Conservation (phyloP, 2,329 filamentous ascomycete genomes). For the Talaromyces sp. region DNA sequence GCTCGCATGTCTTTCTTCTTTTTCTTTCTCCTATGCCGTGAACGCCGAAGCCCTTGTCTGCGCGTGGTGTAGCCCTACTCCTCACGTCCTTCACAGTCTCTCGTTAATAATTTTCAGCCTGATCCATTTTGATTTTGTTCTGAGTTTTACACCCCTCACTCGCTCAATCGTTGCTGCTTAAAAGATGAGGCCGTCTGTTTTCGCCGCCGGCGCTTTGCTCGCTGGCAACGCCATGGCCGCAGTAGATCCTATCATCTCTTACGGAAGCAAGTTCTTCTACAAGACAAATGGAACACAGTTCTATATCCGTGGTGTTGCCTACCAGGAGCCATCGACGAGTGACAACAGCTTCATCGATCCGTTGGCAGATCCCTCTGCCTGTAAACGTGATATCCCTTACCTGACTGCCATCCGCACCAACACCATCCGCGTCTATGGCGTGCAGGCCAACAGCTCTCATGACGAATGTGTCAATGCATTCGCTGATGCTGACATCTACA, state of each 20-base stretch:
- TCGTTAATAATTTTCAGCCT: not conserved
- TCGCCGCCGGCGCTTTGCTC: conserved; percentile 50
- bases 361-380: conserved; percentile 64
- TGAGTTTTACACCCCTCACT: not conserved
- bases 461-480: conserved; percentile 77
- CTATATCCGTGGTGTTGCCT: conserved; percentile 90
- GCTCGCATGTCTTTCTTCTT: not conserved
- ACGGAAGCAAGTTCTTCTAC: conserved; percentile 86
- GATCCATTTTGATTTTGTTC: not conserved
- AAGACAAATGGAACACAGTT: conserved; percentile 72
- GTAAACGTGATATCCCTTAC: conserved; percentile 80
- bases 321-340: conserved; percentile 57
- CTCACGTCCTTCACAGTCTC: conserved; percentile 6
- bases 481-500: conserved; percentile 83
- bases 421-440: conserved; percentile 89
- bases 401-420: conserved; percentile 78
- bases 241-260: conserved; percentile 39
- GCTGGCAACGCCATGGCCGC: conserved; percentile 45
- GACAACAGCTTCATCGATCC: conserved; percentile 69
- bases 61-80: not conserved
- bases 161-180: not conserved
- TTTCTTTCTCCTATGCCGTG: not conserved
- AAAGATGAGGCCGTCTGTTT: conserved; percentile 50
- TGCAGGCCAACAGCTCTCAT: conserved; percentile 76
- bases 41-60: not conserved